These are phyloP conservation scores for Aspergillus sparsus DNA, from an alignment of 495 filamentous ascomycete genomes.

Conservation along the genomic window DNA sequence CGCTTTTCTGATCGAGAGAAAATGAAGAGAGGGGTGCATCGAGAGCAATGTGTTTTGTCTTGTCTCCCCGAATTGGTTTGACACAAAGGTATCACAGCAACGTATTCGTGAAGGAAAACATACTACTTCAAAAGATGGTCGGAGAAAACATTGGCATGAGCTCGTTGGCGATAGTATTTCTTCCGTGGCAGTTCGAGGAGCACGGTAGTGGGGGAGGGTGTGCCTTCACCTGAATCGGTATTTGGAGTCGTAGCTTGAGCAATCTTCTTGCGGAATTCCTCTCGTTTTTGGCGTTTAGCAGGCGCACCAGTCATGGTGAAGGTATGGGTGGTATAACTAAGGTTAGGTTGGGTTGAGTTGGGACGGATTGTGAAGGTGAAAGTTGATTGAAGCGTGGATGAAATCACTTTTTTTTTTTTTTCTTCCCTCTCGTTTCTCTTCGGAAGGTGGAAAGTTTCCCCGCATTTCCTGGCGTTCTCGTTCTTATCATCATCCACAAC, in stretches of 20 bases:
- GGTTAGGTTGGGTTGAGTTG: no score
- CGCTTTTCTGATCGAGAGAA: no score
- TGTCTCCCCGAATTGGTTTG: not conserved
- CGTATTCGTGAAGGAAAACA: constrained; percentile 27
- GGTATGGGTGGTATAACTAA: not conserved
- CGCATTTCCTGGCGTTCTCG: not conserved
- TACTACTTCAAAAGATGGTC: constrained; percentile 90
- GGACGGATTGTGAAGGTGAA: no score
- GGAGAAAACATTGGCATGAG: constrained; percentile 96
- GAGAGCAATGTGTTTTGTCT: no score
- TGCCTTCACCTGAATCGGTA: constrained; percentile 22
- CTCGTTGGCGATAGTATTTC: constrained; percentile 93
- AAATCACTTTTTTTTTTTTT: no score
- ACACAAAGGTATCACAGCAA: not conserved
- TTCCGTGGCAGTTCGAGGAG: constrained; percentile 72
- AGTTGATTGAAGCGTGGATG: no score
- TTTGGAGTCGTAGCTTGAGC: constrained; percentile 21
- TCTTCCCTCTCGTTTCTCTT: no score
- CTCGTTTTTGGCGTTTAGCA: constrained; percentile 71
- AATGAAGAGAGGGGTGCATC: no score
- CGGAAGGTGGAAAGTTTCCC: constrained; percentile 9
- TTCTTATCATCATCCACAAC: not conserved
- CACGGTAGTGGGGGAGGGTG: constrained; percentile 2
- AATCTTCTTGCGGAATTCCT: constrained; percentile 61
- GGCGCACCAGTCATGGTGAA: constrained; percentile 52